Conservation (phyloP, 179 eudicot species). For the Heliamphora pulchella region DNA sequence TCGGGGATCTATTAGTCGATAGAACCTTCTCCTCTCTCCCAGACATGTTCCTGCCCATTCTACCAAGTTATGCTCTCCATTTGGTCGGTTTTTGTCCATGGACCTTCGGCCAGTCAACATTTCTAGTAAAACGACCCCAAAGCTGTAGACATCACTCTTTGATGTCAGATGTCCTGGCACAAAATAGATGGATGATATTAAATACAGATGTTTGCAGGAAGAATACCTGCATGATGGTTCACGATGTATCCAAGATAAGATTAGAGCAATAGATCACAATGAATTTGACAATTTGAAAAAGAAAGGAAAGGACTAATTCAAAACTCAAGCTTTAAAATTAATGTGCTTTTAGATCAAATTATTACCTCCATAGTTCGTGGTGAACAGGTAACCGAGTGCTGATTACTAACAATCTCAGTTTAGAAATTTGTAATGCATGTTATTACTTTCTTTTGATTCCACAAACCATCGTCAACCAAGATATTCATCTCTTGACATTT, state of each 20-base stretch:
- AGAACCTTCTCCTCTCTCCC: constrained; percentile 25
- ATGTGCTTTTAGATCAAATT: neutral
- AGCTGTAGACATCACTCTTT: constrained; percentile 44
- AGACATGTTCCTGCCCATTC: constrained; percentile 36
- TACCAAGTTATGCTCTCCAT: constrained; percentile 32
- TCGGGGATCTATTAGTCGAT: constrained; percentile 32
- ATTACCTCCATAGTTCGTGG: neutral
- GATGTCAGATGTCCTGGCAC: constrained; percentile 37
- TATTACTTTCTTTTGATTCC: neutral
- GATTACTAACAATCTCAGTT: neutral
- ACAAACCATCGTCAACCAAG: neutral
- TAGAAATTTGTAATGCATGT: neutral
- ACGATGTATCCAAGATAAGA: neutral
- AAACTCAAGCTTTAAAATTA: neutral
- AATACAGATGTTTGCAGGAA: neutral
- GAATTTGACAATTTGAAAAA: neutral
- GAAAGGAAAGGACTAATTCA: neutral
- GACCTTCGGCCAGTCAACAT: constrained; percentile 35
- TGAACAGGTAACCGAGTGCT: neutral
- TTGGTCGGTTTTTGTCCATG: constrained; percentile 30
- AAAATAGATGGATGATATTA: neutral
- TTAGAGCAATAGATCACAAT: neutral
- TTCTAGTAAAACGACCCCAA: constrained; percentile 41
- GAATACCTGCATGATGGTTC: neutral
- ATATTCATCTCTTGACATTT: neutral